Evolutionary conservation across 2,329 filamentous ascomycete genomes (phyloP), one percentile per base, ranked within the genome.

Genomic region (Arthrobotrys sinensis): DNA sequence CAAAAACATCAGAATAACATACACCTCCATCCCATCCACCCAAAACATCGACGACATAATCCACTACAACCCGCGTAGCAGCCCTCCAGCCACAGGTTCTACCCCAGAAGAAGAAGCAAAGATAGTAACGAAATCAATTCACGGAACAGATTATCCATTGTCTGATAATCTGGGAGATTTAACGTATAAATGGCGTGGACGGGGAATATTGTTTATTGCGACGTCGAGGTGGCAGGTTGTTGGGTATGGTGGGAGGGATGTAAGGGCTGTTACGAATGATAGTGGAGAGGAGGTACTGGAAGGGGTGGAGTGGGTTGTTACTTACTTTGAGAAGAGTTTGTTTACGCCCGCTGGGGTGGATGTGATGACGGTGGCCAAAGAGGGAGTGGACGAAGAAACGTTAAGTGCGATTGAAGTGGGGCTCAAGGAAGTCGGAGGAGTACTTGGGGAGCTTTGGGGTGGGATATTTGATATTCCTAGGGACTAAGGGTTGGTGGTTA

Each of bases 311-410:
- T 97, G 92, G 92, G 90, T 89, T 0, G 92, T 97, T 12, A 96
- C 92, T 3, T 95, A 91, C 87, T 97, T 97, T 84, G 90, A 91
- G 80, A 91, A 92, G 82, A 96, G 92, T 24, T 81, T 94, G 52
- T 96, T 97, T 81, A 96, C 93, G 5, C 91, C 91, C 80, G 92
- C 93, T 71, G 93, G 93, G 0, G 82, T 97, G 34, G 93, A 97
- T 84, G 84, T 96, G 8, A 96, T 95, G 84, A 90, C 89, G 53
- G 87, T 91, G 81, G 86, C 87, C 14, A 87, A 85, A 64, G 88
- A 87, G 79, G 91, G 92, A 0, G 80, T 93, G 80, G 88, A 86
- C 68, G 85, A 88, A 71, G 87, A 86, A 82, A 89, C 90, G 66
- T 86, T 90, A 45, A 85, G 84, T 62, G 86, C 83, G 28, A 89